A percentile compares a stretch with the other conserved stretches of the same genome.
These are phyloP conservation scores for Wallacemonas sp. DNA, from an alignment of 208 protist species.

Conservation along the genomic window DNA sequence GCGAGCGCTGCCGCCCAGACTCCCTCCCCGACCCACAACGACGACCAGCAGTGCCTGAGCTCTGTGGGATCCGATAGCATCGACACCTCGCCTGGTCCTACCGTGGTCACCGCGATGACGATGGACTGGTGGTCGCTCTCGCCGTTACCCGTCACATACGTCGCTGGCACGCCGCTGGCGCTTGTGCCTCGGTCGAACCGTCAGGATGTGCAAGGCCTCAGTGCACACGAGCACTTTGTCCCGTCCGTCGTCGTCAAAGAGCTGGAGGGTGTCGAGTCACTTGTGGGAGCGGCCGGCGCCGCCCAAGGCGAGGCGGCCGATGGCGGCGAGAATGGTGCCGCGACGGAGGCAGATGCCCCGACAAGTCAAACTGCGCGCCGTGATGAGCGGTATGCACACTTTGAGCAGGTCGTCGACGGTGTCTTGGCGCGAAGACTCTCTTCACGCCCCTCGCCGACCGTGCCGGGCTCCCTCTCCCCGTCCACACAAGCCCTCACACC, in stretches of 20 bases:
- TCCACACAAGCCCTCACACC: neutral
- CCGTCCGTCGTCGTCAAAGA: conserved; percentile 10
- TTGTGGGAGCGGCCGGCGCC: too few species aligned
- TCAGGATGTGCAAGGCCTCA: conserved; percentile 35
- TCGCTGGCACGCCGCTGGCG: conserved; percentile 26
- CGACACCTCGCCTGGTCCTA: neutral
- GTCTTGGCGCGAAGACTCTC: neutral
- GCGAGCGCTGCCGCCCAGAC: too few species aligned
- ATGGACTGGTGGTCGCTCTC: conserved; percentile 47
- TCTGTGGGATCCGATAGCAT: too few species aligned
- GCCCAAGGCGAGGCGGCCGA: neutral
- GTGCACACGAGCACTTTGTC: conserved; percentile 32
- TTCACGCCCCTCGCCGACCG: neutral
- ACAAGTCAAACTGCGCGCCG: neutral
- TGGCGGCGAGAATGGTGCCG: neutral
- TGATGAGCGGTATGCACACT: neutral
- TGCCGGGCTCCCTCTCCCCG: neutral
- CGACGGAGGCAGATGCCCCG: neutral
- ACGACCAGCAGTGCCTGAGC: neutral
- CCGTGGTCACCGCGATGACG: neutral
- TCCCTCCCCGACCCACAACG: neutral
- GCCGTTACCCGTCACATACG: conserved; percentile 36
- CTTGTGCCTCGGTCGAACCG: conserved; percentile 27
- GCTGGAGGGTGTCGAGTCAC: too few species aligned
- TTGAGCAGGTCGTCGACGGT: conserved; percentile 12